Conservation (phyloP, 192 early-diverging fungal genomes). For the Podila minutissima region DNA sequence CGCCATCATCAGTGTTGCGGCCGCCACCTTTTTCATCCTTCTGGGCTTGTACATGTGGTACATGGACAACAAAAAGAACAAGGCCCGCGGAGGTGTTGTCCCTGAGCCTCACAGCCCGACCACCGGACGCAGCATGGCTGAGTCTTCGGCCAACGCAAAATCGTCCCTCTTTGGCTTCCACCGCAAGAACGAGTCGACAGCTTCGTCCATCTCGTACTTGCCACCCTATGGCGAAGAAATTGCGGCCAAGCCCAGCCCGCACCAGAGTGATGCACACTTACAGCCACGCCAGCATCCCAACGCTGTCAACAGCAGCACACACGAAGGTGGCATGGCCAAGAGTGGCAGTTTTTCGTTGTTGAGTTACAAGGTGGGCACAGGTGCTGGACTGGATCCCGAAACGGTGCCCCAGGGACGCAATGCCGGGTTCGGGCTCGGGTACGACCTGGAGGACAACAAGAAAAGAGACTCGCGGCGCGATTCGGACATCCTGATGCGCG, state of each 20-base stretch:
- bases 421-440: slow-evolving; percentile 29
- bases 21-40: slow-evolving; percentile 2
- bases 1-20: neutral
- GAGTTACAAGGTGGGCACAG: slow-evolving; percentile 30
- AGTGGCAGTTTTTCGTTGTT: slow-evolving; percentile 5
- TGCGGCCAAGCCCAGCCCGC: neutral
- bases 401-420: slow-evolving; percentile 33
- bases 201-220: slow-evolving; percentile 23
- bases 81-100: neutral
- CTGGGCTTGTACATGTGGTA: slow-evolving; percentile 11
- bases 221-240: slow-evolving; percentile 17
- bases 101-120: slow-evolving; percentile 12
- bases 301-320: neutral
- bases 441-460: slow-evolving; percentile 19
- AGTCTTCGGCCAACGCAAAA: slow-evolving; percentile 7
- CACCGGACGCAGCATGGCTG: slow-evolving; percentile 9
- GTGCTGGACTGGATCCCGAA: slow-evolving; percentile 24
- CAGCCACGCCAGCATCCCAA: neutral
- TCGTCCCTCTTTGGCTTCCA: neutral
- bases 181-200: slow-evolving; percentile 3
- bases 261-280: neutral
- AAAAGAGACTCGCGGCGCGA: slow-evolving; percentile 8
- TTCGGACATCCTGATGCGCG: slow-evolving; percentile 11
- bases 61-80: slow-evolving; percentile 17
- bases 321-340: neutral